Evolutionary conservation across 306 rosid species (phyloP), one percentile per base, ranked within the genome.

Genomic region (Prunus campanulata): DNA sequence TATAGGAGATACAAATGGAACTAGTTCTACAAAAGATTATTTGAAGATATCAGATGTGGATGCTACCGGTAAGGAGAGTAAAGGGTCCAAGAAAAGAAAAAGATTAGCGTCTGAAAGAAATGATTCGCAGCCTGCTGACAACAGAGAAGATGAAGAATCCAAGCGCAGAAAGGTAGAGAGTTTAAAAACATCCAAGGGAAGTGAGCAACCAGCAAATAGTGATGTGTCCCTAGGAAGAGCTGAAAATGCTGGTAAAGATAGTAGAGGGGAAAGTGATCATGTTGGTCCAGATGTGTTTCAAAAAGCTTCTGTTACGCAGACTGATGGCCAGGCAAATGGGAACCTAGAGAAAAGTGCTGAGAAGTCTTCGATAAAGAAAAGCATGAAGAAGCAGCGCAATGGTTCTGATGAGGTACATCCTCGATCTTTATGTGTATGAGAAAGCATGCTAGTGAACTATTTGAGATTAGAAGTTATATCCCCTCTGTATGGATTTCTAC

Each of bases 381-480:
- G 86, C 46, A 52, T 13, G 72, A 89, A 85, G 88, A 92, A 89
- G 74, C 87, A 83, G 30, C 66, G 48, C 52, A 82, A 84, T 73
- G 93, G 84, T 79, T 88, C 93, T 54, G 79, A 71, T 51, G 98
- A 92, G 98, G 97, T 94, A 86, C 70, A 47, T 72, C 50, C 44
- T 44, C 47, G 20, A 61, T 47, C 20, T 61, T 15, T 8, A n/a
- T 60, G 46, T 61, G 29, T 18, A 3, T 18, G 3, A 18, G 29
- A 22, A 59, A 19, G 62, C 29, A 54, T 71, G 64, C 7, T 52
- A 18, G 20, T 51, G 49, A 52, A 5, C 20, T 27, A 16, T 27
- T n/a, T 51, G 3, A 30, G 8, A 27, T 16, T 29, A 30, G 24
- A 70, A 8, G 16, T 15, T 16, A 12, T 52, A 20, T 32, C 50